Conservation (phyloP, 208 protist species). For the Trypanosoma melophagium region DNA sequence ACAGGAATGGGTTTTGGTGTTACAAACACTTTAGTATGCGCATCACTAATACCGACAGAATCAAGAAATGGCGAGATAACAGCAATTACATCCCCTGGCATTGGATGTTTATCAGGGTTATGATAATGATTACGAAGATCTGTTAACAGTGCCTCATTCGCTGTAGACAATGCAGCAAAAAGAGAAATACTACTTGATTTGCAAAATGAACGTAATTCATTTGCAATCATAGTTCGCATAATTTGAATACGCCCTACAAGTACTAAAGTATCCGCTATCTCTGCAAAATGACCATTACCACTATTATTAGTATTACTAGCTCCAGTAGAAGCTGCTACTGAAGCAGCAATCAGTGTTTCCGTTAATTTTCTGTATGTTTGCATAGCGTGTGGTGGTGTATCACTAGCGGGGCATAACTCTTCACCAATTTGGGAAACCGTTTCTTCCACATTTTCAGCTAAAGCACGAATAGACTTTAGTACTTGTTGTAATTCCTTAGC, state of each 20-base stretch:
- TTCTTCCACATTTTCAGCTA: conserved; percentile 26
- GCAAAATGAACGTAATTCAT: conserved; percentile 80
- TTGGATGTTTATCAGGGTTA: conserved; percentile 56
- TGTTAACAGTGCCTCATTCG: conserved; percentile 88
- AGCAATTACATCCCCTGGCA: conserved; percentile 71
- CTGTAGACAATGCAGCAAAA: conserved; percentile 61
- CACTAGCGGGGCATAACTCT: conserved; percentile 24
- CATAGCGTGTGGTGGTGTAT: conserved; percentile 25
- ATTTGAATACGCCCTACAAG: conserved; percentile 76
- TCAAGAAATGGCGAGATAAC: conserved; percentile 77
- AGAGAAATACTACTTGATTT: conserved; percentile 88
- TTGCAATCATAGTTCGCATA: conserved; percentile 88
- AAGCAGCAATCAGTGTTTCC: conserved; percentile 9
- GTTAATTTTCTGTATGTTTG: conserved; percentile 43
- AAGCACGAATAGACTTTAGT: conserved; percentile 32
- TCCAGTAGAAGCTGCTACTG: no score
- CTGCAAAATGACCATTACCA: conserved; percentile 15
- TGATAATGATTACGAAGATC: conserved; percentile 85
- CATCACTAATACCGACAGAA: conserved; percentile 80
- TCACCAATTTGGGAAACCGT: conserved; percentile 13
- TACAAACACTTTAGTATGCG: conserved; percentile 86
- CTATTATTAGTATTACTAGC: neutral
- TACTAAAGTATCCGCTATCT: conserved; percentile 40
- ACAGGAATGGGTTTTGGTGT: conserved; percentile 61
- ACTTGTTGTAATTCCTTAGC: conserved; percentile 87